Conservation (phyloP, 208 protist species). For the Angomonas ambiguus region DNA sequence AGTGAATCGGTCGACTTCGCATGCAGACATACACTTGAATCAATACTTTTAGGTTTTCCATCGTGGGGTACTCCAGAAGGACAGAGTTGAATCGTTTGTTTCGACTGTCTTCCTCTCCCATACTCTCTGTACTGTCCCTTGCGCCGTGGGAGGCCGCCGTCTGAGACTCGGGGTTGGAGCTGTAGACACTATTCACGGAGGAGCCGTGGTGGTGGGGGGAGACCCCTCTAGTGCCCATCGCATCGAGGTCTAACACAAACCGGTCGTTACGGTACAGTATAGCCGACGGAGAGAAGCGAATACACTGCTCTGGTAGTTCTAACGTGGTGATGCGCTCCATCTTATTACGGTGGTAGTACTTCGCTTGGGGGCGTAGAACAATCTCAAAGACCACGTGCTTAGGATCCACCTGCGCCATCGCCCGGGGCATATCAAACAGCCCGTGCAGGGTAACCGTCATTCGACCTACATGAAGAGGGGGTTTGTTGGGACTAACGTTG, state of each 20-base stretch:
- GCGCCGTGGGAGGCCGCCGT: background rate
- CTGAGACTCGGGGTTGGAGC: conserved; percentile 3
- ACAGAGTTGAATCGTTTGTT: conserved; percentile 22
- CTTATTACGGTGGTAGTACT: conserved; percentile 48
- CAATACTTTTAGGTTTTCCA: conserved; percentile 45
- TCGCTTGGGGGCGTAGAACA: conserved; percentile 44
- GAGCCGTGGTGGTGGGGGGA: conserved; percentile 12
- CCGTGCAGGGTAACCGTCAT: conserved; percentile 44
- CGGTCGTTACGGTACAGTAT: conserved; percentile 41
- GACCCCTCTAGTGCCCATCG: conserved; percentile 6
- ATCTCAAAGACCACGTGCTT: conserved; percentile 36
- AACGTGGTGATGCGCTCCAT: conserved; percentile 29
- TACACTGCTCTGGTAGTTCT: conserved; percentile 31
- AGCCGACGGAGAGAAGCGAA: conserved; percentile 36
- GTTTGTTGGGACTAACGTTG: background rate
- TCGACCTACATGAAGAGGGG: conserved; percentile 16
- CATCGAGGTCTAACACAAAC: conserved; percentile 52
- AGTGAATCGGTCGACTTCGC: conserved; percentile 39
- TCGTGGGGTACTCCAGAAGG: conserved; percentile 45
- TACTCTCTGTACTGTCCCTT: conserved; percentile 12
- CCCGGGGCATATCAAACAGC: conserved; percentile 56
- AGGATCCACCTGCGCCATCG: conserved; percentile 42
- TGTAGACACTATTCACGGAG: conserved; percentile 14
- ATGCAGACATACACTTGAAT: conserved; percentile 56
- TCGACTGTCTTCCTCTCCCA: conserved; percentile 5